Evolutionary conservation across 2,329 filamentous ascomycete species (phyloP).

Genomic region (Colletotrichum lindemuthianum): DNA sequence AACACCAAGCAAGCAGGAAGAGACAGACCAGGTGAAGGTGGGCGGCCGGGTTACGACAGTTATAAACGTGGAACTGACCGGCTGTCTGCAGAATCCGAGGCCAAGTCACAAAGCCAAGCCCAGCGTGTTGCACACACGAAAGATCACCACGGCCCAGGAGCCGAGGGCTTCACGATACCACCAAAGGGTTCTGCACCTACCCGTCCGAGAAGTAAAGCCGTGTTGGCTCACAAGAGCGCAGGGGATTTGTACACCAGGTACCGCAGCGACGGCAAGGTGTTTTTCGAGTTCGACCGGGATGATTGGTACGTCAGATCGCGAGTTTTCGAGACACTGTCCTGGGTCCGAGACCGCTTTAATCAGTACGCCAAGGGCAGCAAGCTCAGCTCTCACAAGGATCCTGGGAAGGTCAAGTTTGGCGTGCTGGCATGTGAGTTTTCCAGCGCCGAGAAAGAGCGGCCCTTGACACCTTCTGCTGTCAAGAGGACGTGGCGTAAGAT

Average conservation of each 20-base stretch:
- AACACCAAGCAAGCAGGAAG: neutral
- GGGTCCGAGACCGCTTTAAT: constrained; percentile 51
- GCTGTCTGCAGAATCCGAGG: too few relatives aligned
- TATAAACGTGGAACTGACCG: too few relatives aligned
- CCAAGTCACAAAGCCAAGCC: too few relatives aligned
- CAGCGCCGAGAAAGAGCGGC: neutral
- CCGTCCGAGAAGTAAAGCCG: neutral
- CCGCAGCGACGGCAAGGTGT: constrained; percentile 42
- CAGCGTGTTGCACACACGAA: too few relatives aligned
- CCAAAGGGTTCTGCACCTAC: too few relatives aligned
- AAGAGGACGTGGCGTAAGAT: constrained; percentile 16
- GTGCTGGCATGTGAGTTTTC: constrained; percentile 52
- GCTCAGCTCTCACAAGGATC: constrained; percentile 44
- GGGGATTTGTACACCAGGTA: constrained; percentile 30
- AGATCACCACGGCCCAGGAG: too few relatives aligned
- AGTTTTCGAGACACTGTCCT: constrained; percentile 48
- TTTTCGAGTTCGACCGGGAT: constrained; percentile 46
- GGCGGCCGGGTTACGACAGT: too few relatives aligned
- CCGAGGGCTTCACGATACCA: too few relatives aligned
- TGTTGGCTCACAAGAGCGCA: neutral
- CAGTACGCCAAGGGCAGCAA: constrained; percentile 48
- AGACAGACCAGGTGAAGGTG: neutral
- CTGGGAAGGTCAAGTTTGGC: constrained; percentile 52
- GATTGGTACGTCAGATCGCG: constrained; percentile 49
- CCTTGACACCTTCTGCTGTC: too few relatives aligned